phyloP scores from a whole-genome alignment of 139 green algal genomes.

The Mychonastes homosphaera region DNA sequence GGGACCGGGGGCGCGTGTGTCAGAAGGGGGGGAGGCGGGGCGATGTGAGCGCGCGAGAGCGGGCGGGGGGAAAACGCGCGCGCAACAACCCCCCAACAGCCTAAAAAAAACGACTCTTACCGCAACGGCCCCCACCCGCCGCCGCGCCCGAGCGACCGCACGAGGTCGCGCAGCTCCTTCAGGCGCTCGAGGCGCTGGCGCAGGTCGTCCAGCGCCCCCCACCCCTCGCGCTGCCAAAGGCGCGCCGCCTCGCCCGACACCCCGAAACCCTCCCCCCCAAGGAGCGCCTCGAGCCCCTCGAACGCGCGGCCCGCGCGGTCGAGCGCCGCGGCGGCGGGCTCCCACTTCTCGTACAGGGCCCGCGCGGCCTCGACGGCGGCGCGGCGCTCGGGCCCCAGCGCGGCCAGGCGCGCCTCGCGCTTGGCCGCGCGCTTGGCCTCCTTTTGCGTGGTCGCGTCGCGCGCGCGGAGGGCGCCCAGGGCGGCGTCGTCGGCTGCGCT shows the following conservation, averaged over 20 bases:
- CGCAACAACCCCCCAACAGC: too few species aligned
- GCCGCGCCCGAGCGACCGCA: constrained; percentile 64
- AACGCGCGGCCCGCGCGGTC: constrained; percentile 58
- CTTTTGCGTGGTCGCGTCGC: neutral
- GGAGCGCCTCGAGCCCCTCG: constrained; percentile 67
- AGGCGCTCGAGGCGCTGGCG: constrained; percentile 65
- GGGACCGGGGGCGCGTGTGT: neutral
- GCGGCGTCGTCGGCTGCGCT: constrained; percentile 10
- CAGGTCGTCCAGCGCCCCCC: constrained; percentile 65
- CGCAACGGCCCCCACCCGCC: constrained; percentile 75
- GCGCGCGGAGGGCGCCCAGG: constrained; percentile 14
- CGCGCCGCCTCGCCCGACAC: constrained; percentile 28
- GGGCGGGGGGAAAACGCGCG: constrained; percentile 29
- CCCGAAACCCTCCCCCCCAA: constrained; percentile 60
- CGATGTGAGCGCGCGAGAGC: neutral
- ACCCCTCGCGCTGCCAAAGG: constrained; percentile 66
- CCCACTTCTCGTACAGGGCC: constrained; percentile 42
- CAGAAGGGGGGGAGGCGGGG: neutral
- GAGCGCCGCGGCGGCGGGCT: constrained; percentile 50
- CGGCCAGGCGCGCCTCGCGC: neutral
- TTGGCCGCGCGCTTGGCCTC: neutral
- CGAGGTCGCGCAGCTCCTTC: constrained; percentile 74
- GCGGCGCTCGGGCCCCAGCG: constrained; percentile 25
- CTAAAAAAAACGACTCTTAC: too few species aligned
- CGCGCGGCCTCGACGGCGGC: constrained; percentile 40